A percentile compares a stretch with the other conserved stretches of the same genome.
Conservation (phyloP, 2,329 filamentous ascomycete genomes). For the Clonostachys solani region DNA sequence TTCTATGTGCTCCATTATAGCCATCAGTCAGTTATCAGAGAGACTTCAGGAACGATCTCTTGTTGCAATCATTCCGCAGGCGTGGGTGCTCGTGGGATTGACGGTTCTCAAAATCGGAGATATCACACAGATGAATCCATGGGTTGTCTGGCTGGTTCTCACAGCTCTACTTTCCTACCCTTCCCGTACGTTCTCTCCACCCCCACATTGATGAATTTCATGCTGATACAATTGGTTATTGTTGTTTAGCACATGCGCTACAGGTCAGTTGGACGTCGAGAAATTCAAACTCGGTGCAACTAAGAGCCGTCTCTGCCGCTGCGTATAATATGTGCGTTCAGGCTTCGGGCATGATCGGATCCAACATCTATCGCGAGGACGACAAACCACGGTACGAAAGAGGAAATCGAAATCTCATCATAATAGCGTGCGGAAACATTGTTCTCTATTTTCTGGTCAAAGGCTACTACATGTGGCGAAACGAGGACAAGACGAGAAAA, state of each 20-base stretch:
- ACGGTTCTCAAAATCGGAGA: constrained; percentile 39
- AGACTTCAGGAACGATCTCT: constrained; percentile 15
- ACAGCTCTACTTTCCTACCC: constrained; percentile 34
- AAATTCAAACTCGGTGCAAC: constrained; percentile 58
- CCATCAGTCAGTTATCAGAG: constrained; percentile 26
- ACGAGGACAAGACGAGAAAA: constrained; percentile 18
- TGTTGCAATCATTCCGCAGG: constrained; percentile 43
- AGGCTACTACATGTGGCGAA: constrained; percentile 23
- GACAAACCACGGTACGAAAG: constrained; percentile 12
- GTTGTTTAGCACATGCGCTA: constrained; percentile 25
- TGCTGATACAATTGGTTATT: neutral
- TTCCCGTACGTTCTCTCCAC: neutral
- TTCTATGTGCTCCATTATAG: constrained; percentile 27
- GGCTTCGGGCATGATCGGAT: constrained; percentile 29
- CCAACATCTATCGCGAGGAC: constrained; percentile 30
- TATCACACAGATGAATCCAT: constrained; percentile 19
- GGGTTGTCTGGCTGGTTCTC: constrained; percentile 34
- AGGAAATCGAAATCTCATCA: constrained; percentile 51
- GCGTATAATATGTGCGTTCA: constrained; percentile 57
- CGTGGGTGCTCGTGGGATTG: constrained; percentile 58
- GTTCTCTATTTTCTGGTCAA: constrained; percentile 19
- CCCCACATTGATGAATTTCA: neutral
- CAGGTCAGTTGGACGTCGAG: constrained; percentile 40
- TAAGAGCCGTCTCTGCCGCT: constrained; percentile 57
- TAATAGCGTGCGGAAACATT: constrained; percentile 28